These are phyloP conservation scores for Russula compacta DNA, from an alignment of 768 basidiomycete genomes.

Conservation along the genomic window DNA sequence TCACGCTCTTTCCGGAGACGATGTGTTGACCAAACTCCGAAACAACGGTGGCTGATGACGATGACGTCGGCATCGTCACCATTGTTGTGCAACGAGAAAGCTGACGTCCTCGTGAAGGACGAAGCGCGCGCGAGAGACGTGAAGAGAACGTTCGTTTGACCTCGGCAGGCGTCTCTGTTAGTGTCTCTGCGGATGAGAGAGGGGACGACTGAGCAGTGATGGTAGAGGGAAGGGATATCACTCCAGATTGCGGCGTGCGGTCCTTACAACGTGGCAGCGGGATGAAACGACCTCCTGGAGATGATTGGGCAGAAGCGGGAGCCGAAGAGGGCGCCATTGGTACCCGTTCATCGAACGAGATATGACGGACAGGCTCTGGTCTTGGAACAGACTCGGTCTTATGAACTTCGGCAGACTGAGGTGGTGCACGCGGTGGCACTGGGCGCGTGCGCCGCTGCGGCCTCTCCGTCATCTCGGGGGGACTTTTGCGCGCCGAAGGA, in stretches of 20 bases:
- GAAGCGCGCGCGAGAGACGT: conserved; percentile 5
- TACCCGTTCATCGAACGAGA: conserved; percentile 12
- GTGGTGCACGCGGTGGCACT: background rate
- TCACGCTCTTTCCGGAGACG: background rate
- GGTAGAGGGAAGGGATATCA: background rate
- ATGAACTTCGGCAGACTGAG: background rate
- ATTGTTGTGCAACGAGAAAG: background rate
- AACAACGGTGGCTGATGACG: background rate
- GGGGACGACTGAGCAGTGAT: background rate
- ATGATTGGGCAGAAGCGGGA: background rate
- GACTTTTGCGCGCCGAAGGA: background rate
- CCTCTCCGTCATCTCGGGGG: background rate
- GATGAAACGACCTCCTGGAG: background rate
- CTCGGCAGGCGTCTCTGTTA: background rate
- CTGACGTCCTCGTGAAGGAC: background rate
- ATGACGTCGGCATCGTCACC: background rate
- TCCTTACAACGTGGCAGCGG: background rate
- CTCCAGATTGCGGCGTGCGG: background rate
- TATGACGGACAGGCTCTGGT: conserved; percentile 2
- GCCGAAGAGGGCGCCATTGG: background rate
- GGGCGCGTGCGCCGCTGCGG: background rate
- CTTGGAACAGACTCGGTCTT: background rate
- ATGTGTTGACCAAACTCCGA: conserved; percentile 4
- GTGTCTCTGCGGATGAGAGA: conserved; percentile 14
- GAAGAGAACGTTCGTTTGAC: conserved; percentile 3